Evolutionary conservation across 2,329 filamentous ascomycete genomes (phyloP), one percentile per base, ranked within the genome.

Genomic region (Thermoascus crustaceus): DNA sequence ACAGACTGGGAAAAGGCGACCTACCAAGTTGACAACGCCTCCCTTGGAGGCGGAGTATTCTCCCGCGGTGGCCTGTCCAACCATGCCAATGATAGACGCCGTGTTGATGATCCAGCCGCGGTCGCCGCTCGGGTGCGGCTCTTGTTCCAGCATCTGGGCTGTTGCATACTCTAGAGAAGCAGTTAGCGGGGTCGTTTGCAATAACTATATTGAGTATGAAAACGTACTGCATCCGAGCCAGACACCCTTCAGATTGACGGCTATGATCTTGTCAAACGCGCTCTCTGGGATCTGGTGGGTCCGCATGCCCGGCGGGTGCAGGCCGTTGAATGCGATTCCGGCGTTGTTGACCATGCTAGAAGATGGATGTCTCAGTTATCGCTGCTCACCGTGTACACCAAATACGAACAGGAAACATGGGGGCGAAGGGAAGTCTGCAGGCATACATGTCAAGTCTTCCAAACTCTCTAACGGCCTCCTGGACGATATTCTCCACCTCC

Each of bases 61-160:
- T 1, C 38, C 30, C 1, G 38, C 47, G 2, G 42, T n/a, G n/a
- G n/a, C n/a, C n/a, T n/a, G n/a, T n/a, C n/a, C 53, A 25, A 60
- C 46, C 14, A 55, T 41, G 1, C 54, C 54, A 38, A 53, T 42
- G 13, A 60, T 52, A 0, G 54, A 59, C 1, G 51, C 50, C 6
- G 59, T 44, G 21, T 58, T 62, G 13, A 61, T 43, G 17, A 62
- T 58, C 58, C 57, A 59, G 7, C 54, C 58, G 5, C 56, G 46
- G 21, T 61, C 56, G 4, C 59, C 57, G 1, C 46, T 53, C 0
- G 44, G 17, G 39, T 53, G 48, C 1, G 49, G 52, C 13, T 59
- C 56, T 39, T 66, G 63, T 16, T 42, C 42, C n/a, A 65, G 37
- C 61, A 66, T 64, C 42, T 64, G 59, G 5, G 48, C 39, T 10